A percentile compares a stretch with the other conserved stretches of the same genome.
Evolutionary conservation across 371 early-diverging fungal species (phyloP).

Genomic region (Zychaea mexicana): DNA sequence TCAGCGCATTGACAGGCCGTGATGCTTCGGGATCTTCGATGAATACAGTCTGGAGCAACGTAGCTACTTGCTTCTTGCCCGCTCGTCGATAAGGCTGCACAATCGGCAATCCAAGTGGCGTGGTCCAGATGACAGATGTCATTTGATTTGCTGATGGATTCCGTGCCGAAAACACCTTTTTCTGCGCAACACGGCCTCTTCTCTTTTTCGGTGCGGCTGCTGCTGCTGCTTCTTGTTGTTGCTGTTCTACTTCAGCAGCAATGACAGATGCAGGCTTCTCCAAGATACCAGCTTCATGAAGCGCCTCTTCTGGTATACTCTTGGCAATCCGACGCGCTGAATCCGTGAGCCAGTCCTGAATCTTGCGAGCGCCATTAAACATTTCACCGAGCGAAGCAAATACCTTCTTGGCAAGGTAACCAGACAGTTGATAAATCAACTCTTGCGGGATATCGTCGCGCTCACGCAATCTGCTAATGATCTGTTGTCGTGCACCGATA

Average conservation of each 20-base stretch:
- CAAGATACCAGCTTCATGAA: constrained; percentile 47
- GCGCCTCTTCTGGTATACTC: constrained; percentile 71
- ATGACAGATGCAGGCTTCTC: background rate
- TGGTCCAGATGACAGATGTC: constrained; percentile 95
- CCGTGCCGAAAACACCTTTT: constrained; percentile 48
- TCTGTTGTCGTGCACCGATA: constrained; percentile 92
- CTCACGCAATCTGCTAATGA: constrained; percentile 80
- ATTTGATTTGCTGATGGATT: constrained; percentile 62
- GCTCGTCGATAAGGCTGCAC: constrained; percentile 95
- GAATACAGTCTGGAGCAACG: constrained; percentile 80
- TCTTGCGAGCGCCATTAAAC: constrained; percentile 87
- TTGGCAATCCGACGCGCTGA: constrained; percentile 84
- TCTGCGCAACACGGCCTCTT: constrained; percentile 10
- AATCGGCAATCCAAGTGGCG: constrained; percentile 93
- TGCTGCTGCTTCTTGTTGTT: constrained; percentile 19
- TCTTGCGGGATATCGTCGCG: constrained; percentile 61
- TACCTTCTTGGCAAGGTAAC: constrained; percentile 82
- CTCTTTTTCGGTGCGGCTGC: background rate
- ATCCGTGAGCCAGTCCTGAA: constrained; percentile 95
- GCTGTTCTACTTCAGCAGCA: background rate
- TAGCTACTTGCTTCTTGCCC: constrained; percentile 65
- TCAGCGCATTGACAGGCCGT: constrained; percentile 85
- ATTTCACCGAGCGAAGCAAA: constrained; percentile 88
- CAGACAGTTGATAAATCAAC: constrained; percentile 53
- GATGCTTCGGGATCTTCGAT: constrained; percentile 72